Evolutionary conservation across 192 early-diverging fungal genomes (phyloP).

Genomic region (Coemansia asiatica): DNA sequence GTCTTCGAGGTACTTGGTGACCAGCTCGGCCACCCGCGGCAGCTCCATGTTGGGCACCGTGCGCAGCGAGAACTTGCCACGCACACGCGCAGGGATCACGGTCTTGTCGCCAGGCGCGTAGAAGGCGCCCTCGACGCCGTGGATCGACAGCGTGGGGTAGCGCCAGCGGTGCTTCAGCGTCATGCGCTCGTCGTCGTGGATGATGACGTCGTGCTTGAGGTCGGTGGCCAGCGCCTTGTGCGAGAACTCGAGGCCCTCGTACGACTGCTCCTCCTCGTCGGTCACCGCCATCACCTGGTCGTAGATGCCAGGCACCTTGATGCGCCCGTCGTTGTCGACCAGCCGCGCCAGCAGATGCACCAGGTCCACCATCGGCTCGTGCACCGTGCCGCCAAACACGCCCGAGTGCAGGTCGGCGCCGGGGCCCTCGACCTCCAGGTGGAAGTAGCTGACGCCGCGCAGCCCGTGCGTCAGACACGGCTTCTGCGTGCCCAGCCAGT

Average conservation of each 20-base stretch:
- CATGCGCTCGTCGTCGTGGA: conserved; percentile 72
- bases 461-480: conserved; percentile 98
- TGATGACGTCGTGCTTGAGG: conserved; percentile 74
- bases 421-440: conserved; percentile 72
- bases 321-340: conserved; percentile 81
- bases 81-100: conserved; percentile 92
- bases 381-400: conserved; percentile 90
- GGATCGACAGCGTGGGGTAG: conserved; percentile 91
- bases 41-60: conserved; percentile 93
- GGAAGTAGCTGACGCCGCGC: conserved; percentile 72
- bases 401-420: conserved; percentile 95
- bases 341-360: conserved; percentile 79
- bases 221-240: conserved; percentile 61
- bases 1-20: conserved; percentile 69
- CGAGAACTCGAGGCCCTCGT: conserved; percentile 80
- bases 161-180: conserved; percentile 93
- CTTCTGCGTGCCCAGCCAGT: conserved; percentile 95
- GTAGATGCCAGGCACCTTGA: conserved; percentile 88
- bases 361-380: conserved; percentile 99
- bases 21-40: conserved; percentile 71
- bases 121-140: conserved; percentile 98
- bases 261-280: conserved; percentile 76
- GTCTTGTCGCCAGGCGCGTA: conserved; percentile 93
- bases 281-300: conserved; percentile 88
- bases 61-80: conserved; percentile 98